Evolutionary conservation across 1,139 yeast species (phyloP), one percentile per base, ranked within the genome.

Genomic region (Candida sanyaensis): DNA sequence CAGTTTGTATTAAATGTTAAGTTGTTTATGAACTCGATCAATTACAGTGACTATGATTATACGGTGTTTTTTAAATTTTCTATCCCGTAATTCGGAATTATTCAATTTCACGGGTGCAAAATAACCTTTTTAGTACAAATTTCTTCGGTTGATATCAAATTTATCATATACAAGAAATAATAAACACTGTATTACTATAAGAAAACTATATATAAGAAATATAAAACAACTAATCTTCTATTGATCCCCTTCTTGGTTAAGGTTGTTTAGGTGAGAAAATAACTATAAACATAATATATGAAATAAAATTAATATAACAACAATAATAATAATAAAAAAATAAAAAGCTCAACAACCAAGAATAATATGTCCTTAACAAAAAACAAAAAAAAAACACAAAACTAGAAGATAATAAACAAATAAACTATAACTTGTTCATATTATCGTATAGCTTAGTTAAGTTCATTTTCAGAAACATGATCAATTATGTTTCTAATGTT

Each of bases 401-500:
- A 36, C 24, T 8, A 36, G 10, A 17, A 10, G 21, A 21, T 3
- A 36, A 13, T 4, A 23, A 21, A 33, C 17, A 33, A 41, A 28
- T 5, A 34, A 33, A 27, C 26, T 23, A 37, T 32, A 17, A 31
- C 32, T 17, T 23, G 3, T 17, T 17, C 21, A 17, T 17, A 17
- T 17, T 17, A 17, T 17, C 21, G 21, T 17, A 17, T 17, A 17
- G 21, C 11, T 37, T 34, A 28, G n/a, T 30, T 30, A 11, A 30
- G 10, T 23, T 34, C 26, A 23, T 10, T 8, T 37, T 26, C 32
- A 12, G 41, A 37, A 24, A 37, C 33, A 39, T 39, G 12, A 39
- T 39, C 42, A 39, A 39, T 39, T 9, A 39, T 39, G 29, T 39
- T 39, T 39, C 42, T 28, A 39, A 39, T 39, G 31, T 41, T 41